phyloP scores from a whole-genome alignment of 768 basidiomycete genomes.

The Tulasnella sp. region DNA sequence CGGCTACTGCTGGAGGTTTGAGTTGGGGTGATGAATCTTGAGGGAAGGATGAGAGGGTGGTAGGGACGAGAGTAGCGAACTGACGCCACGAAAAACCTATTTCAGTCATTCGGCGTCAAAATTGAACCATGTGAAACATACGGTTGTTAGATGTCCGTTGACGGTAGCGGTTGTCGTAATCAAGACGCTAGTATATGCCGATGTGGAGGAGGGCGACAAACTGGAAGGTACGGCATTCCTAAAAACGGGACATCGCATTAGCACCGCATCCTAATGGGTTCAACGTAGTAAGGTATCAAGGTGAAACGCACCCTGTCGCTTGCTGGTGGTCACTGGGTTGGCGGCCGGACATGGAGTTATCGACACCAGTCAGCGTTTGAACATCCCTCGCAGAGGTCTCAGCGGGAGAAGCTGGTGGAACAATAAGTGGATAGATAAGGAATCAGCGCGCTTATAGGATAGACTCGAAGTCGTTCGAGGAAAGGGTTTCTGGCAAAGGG shows the following conservation, averaged over 20 bases:
- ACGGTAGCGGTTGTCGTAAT: slow-evolving; percentile 21
- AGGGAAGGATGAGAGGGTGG: slow-evolving; percentile 18
- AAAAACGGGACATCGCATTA: neutral
- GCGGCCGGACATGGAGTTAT: neutral
- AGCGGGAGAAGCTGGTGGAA: neutral
- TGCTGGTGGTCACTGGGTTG: neutral
- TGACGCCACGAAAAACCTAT: neutral
- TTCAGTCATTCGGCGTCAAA: neutral
- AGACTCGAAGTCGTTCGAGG: neutral
- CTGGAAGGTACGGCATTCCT: neutral
- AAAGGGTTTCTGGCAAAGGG: neutral
- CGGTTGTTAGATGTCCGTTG: slow-evolving; percentile 22
- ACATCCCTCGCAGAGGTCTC: neutral
- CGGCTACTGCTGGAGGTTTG: neutral
- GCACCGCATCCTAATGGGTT: neutral
- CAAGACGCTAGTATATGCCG: slow-evolving; percentile 16
- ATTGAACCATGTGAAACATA: neutral
- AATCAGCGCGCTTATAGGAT: neutral
- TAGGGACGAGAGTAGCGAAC: slow-evolving; percentile 21
- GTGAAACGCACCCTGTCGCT: neutral
- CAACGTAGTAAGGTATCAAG: neutral
- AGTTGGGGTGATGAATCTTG: neutral
- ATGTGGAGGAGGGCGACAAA: slow-evolving; percentile 4
- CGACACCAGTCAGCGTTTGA: neutral
- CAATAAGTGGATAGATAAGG: neutral